Evolutionary conservation across 2,329 filamentous ascomycete species (phyloP).

Genomic region (Pseudophaeomoniella oleicola): DNA sequence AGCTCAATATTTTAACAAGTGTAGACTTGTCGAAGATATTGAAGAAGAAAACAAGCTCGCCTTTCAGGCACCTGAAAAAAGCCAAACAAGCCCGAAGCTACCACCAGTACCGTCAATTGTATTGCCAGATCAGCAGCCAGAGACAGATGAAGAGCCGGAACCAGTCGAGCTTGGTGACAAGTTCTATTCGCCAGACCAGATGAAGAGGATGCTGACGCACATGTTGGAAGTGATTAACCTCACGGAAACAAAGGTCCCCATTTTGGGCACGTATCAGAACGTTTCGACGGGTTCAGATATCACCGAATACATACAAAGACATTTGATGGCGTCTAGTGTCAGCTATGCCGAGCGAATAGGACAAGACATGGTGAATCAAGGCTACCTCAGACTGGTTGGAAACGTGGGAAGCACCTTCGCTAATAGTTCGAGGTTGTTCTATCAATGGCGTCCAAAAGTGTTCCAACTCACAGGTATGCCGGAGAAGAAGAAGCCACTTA

Average conservation of each 20-base stretch:
- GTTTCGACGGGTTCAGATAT: constrained; percentile 85
- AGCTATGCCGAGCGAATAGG: constrained; percentile 89
- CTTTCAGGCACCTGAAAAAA: constrained; percentile 64
- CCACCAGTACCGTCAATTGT: constrained; percentile 59
- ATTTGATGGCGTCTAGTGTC: constrained; percentile 70
- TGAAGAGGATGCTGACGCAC: constrained; percentile 79
- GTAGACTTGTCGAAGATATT: constrained; percentile 83
- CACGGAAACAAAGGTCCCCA: constrained; percentile 86
- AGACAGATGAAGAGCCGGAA: constrained; percentile 55
- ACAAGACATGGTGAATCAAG: constrained; percentile 75
- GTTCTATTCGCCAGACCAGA: constrained; percentile 66
- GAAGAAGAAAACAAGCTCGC: constrained; percentile 98
- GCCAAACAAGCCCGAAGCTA: constrained; percentile 45
- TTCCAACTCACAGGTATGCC: constrained; percentile 79
- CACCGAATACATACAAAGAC: constrained; percentile 82
- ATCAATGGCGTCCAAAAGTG: constrained; percentile 88
- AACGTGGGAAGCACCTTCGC: constrained; percentile 93
- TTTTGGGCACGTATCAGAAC: constrained; percentile 88
- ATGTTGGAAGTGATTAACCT: constrained; percentile 79
- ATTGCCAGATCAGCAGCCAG: constrained; percentile 56
- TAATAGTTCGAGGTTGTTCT: constrained; percentile 94
- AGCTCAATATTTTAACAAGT: constrained; percentile 98
- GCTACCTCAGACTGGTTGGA: constrained; percentile 78
- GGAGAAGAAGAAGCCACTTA: constrained; percentile 65
- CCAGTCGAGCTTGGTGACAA: constrained; percentile 83